Conservation (phyloP, 2,329 filamentous ascomycete species). For the Diaporthe destruens region DNA sequence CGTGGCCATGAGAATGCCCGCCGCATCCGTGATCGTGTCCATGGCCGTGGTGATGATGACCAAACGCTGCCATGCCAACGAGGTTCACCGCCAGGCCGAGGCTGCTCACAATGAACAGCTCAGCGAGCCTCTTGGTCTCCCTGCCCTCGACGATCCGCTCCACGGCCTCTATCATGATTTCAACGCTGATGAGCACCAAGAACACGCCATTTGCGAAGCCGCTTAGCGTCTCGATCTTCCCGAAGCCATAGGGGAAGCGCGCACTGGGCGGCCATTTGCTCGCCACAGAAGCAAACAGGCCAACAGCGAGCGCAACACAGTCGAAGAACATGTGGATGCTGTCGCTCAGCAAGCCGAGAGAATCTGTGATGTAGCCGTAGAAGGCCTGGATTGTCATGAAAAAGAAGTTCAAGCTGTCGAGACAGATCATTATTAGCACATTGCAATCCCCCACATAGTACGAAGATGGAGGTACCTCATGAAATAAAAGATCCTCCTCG, state of each 20-base stretch:
- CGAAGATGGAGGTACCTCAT: slow-evolving; percentile 74
- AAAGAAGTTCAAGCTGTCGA: slow-evolving; percentile 82
- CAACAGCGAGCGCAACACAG: slow-evolving; percentile 91
- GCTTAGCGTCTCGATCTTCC: slow-evolving; percentile 95
- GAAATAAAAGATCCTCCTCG: slow-evolving; percentile 95
- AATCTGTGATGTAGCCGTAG: slow-evolving; percentile 94
- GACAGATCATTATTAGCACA: not conserved
- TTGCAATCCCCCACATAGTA: slow-evolving; percentile 32
- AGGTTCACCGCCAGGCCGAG: slow-evolving; percentile 91
- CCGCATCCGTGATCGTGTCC: slow-evolving; percentile 50
- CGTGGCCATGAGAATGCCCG: slow-evolving; percentile 51
- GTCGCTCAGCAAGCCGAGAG: slow-evolving; percentile 93
- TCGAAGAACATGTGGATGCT: slow-evolving; percentile 99
- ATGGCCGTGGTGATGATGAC: slow-evolving; percentile 73
- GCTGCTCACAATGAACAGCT: slow-evolving; percentile 89
- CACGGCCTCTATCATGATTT: slow-evolving; percentile 95
- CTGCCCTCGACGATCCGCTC: slow-evolving; percentile 88
- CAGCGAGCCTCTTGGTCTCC: slow-evolving; percentile 84
- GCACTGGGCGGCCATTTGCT: slow-evolving; percentile 95
- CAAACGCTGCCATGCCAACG: slow-evolving; percentile 90
- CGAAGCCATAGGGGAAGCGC: slow-evolving; percentile 93
- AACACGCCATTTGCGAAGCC: slow-evolving; percentile 98
- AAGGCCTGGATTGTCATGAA: slow-evolving; percentile 97
- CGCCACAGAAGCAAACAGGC: slow-evolving; percentile 91
- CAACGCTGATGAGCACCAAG: slow-evolving; percentile 92